Evolutionary conservation across 176 grass and related monocot genomes (phyloP).

Genomic region (Pharus latifolius): DNA sequence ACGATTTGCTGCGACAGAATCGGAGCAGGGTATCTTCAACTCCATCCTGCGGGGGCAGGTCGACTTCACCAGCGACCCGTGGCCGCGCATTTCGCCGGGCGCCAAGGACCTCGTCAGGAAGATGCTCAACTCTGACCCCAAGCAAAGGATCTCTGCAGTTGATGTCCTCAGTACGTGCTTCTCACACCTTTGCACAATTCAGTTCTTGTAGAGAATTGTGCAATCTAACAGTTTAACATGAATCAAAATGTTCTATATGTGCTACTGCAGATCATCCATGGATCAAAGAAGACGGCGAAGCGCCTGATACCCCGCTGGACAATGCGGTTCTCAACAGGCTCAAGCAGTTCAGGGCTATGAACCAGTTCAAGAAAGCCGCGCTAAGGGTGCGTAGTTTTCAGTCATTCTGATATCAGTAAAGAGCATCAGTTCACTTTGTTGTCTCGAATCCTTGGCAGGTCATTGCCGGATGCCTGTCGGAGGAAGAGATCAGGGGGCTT

Average conservation of each 20-base stretch:
- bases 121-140: constrained; percentile 62
- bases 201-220: neutral
- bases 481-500: constrained; percentile 76
- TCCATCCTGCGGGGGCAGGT: constrained; percentile 62
- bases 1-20: constrained; percentile 9
- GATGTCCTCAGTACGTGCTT: constrained; percentile 57
- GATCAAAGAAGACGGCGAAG: constrained; percentile 78
- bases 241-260: neutral
- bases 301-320: constrained; percentile 74
- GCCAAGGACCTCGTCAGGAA: constrained; percentile 71
- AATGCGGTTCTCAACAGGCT: constrained; percentile 67
- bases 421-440: neutral
- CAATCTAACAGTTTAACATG: neutral
- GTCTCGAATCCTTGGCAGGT: constrained; percentile 17
- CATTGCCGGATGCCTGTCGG: constrained; percentile 67
- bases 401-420: neutral
- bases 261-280: constrained; percentile 61
- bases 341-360: constrained; percentile 91
- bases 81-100: constrained; percentile 64
- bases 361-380: constrained; percentile 82
- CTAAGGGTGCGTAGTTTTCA: constrained; percentile 19
- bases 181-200: too few species aligned
- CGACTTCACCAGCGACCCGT: constrained; percentile 60
- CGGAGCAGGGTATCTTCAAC: constrained; percentile 84
- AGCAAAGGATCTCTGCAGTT: constrained; percentile 54